A percentile compares a stretch with the other conserved stretches of the same genome.
These are phyloP conservation scores for Suhomyces choctaworum DNA, from an alignment of 1,139 yeast genomes.

Conservation along the genomic window DNA sequence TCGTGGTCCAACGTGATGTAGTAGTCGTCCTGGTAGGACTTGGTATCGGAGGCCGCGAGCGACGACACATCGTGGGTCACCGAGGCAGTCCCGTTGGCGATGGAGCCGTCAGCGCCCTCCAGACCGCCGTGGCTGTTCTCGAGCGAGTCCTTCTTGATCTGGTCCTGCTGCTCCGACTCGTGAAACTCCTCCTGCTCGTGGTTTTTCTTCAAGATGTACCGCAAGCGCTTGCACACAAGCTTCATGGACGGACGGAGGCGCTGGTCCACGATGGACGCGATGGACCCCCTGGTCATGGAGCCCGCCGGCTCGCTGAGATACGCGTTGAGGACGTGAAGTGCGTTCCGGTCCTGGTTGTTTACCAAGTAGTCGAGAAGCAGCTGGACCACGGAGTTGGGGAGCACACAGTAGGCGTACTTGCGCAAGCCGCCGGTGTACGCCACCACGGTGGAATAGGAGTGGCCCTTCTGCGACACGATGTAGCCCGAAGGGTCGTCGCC, in stretches of 20 bases:
- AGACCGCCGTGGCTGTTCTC: conserved; percentile 4
- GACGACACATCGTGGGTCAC: conserved; percentile 2
- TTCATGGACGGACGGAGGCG: conserved; percentile 49
- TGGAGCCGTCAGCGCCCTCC: background rate
- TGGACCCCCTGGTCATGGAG: conserved; percentile 24
- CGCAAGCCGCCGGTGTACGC: conserved; percentile 47
- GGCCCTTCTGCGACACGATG: conserved; percentile 32
- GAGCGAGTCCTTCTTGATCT: conserved; percentile 7
- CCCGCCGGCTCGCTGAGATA: conserved; percentile 19
- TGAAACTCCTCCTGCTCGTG: conserved; percentile 18
- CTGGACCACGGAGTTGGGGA: conserved; percentile 37
- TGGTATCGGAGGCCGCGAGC: conserved; percentile 4
- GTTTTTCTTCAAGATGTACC: conserved; percentile 42
- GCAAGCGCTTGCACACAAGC: conserved; percentile 47
- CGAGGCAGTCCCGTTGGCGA: background rate
- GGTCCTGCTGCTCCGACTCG: conserved; percentile 7
- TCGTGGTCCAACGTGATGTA: conserved; percentile 37
- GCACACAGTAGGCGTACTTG: conserved; percentile 40
- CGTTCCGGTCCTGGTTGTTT: conserved; percentile 19
- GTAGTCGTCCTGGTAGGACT: conserved; percentile 36
- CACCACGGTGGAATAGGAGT: conserved; percentile 30
- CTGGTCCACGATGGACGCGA: conserved; percentile 44
- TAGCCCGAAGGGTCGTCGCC: conserved; percentile 32
- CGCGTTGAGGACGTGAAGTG: conserved; percentile 8
- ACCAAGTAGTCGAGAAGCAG: conserved; percentile 28